Evolutionary conservation across 108 stramenopile species (phyloP), one percentile per base, ranked within the genome.

Genomic region (Nitzschia sp.): DNA sequence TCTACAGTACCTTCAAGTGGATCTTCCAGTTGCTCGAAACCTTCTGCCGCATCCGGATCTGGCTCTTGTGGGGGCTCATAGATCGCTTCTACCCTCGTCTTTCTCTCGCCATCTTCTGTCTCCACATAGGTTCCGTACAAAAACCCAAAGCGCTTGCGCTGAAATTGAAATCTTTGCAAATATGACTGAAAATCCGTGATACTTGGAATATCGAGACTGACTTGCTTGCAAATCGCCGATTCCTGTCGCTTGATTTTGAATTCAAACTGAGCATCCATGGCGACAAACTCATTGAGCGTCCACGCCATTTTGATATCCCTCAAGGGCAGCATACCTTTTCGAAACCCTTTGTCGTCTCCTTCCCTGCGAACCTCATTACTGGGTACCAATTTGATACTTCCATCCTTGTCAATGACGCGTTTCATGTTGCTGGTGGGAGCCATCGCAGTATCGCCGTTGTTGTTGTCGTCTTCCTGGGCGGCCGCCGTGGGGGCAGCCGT

Each of bases 261-360:
- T 27, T 80, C 86, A 73, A 88, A 99, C 59, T 91, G 85, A 19
- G 87, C 77, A 70, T 99, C 96, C 90, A 99, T 83, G 38, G 85
- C 95, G 16, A 85, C 78, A 75, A 99, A 99, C 70, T 99, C 97
- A 29, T 84, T 75, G 38, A 99, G 72, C 0, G 97, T 97, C 98
- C 98, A 99, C 25, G 91, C 80, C 96, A 96, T 99, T 76, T 99
- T 99, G 86, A 99, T 99, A 77, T 92, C 92, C 0, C 93, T 79
- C 21, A 93, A 56, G 2, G 97, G 77, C 78, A 97, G 63, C 86
- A 93, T 90, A 13, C 98, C 98, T 35, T 93, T 94, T 44, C 98
- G 86, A 73, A 97, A 99, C 25, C 84, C 88, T 25, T 68, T 75
- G 41, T 73, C 79, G n/a, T 77, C 72, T 13, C 46, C 46, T 22